Conservation (phyloP, 768 basidiomycete species). For the Lentinula sp. region DNA sequence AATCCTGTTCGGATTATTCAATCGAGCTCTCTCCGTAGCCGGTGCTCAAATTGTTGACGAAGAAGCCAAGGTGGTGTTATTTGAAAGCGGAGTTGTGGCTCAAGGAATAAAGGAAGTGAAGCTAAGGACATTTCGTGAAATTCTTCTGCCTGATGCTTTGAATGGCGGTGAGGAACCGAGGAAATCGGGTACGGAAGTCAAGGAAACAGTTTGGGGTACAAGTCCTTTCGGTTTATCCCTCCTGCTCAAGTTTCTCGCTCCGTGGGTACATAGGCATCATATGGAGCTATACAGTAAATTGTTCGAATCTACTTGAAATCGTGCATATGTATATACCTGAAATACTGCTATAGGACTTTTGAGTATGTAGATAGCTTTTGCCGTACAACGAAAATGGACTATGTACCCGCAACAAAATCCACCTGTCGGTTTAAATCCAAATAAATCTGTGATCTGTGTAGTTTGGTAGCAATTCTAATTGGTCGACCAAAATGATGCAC, state of each 20-base stretch:
- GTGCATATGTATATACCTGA: background rate
- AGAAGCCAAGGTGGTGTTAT: constrained; percentile 1
- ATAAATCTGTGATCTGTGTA: no score
- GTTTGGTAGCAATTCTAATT: no score
- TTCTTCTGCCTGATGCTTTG: background rate
- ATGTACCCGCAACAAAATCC: no score
- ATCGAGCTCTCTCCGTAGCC: background rate
- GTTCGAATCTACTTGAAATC: background rate
- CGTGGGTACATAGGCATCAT: background rate
- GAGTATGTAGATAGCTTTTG: no score
- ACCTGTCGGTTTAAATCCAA: no score
- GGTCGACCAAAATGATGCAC: no score
- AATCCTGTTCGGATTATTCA: background rate
- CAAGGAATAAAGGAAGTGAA: background rate
- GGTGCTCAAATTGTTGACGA: background rate
- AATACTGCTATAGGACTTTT: background rate
- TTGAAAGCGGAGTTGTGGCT: background rate
- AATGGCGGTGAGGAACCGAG: background rate
- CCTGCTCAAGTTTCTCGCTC: background rate
- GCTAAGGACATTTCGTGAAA: background rate
- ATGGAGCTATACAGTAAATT: background rate
- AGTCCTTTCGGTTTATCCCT: background rate
- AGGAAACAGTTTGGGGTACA: background rate
- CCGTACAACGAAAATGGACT: no score
- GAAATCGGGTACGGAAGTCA: background rate